Evolutionary conservation across 345 rosid species (phyloP).

Genomic region (Cardiospermum halicacabum): DNA sequence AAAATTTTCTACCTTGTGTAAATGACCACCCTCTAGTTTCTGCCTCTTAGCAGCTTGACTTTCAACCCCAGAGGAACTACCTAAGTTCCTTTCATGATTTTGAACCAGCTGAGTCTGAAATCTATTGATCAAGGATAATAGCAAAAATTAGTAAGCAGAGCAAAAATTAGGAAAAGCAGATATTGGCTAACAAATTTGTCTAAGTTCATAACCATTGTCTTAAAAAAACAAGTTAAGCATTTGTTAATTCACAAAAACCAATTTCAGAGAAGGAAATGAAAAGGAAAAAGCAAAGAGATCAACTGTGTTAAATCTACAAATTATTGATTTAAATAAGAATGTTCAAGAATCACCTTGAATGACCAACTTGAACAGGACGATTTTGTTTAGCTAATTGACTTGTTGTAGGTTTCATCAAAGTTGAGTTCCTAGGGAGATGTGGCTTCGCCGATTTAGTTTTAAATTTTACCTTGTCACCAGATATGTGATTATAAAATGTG

Average conservation of each 20-base stretch:
- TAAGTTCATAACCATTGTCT: background rate
- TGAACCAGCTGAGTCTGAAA: conserved; percentile 37
- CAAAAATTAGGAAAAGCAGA: background rate
- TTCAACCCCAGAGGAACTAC: conserved; percentile 52
- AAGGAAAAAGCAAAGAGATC: background rate
- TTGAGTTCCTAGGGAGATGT: conserved; percentile 59
- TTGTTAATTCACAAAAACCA: background rate
- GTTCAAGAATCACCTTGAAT: conserved; percentile 47
- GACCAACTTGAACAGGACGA: conserved; percentile 26
- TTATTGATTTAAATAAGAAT: background rate
- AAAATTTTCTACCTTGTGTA: conserved; percentile 48
- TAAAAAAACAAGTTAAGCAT: background rate
- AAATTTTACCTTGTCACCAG: conserved; percentile 32
- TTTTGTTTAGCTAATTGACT: conserved; percentile 82
- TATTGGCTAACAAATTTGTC: background rate
- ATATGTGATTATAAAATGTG: conserved; percentile 27
- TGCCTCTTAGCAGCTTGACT: conserved; percentile 90
- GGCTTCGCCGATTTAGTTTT: conserved; percentile 39
- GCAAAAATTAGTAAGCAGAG: too few species aligned
- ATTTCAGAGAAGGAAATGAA: background rate
- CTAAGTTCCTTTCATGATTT: conserved; percentile 38
- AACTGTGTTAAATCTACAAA: background rate
- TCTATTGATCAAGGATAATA: conserved; percentile 25
- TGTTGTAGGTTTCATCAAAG: conserved; percentile 93
- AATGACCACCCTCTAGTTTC: conserved; percentile 86